Conservation (phyloP, 2,329 filamentous ascomycete genomes). For the Xylaria sp. region DNA sequence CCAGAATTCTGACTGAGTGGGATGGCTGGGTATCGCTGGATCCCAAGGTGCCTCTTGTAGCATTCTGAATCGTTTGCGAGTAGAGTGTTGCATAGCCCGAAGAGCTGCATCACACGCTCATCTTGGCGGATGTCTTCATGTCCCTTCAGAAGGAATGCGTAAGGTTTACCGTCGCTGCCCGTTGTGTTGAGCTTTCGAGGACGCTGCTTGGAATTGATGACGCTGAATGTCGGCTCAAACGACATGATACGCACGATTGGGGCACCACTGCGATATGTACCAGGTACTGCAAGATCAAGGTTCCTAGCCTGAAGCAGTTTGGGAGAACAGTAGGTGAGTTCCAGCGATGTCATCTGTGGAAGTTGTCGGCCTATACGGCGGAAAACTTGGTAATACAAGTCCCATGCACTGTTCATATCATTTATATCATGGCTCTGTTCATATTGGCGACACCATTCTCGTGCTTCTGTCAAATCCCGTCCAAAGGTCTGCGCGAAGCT, state of each 20-base stretch:
- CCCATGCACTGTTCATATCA: slow-evolving; percentile 98
- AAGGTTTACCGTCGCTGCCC: slow-evolving; percentile 88
- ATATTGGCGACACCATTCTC: slow-evolving; percentile 95
- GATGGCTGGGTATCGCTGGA: slow-evolving; percentile 96
- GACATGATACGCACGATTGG: slow-evolving; percentile 86
- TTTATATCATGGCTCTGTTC: slow-evolving; percentile 88
- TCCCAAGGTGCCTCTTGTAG: slow-evolving; percentile 96
- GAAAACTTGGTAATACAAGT: slow-evolving; percentile 99
- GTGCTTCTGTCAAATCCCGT: slow-evolving; percentile 91
- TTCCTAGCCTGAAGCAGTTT: slow-evolving; percentile 87
- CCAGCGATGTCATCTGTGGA: slow-evolving; percentile 89
- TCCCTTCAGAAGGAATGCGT: slow-evolving; percentile 95
- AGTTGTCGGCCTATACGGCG: slow-evolving; percentile 93
- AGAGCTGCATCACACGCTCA: slow-evolving; percentile 99
- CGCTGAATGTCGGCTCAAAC: slow-evolving; percentile 88
- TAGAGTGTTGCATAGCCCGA: slow-evolving; percentile 96
- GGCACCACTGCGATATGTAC: slow-evolving; percentile 84
- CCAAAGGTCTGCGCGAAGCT: slow-evolving; percentile 98
- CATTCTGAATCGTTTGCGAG: slow-evolving; percentile 93
- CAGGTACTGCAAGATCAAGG: slow-evolving; percentile 93
- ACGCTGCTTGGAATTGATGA: slow-evolving; percentile 97
- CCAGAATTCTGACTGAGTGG: slow-evolving; percentile 96
- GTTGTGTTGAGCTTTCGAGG: slow-evolving; percentile 88
- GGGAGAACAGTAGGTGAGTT: slow-evolving; percentile 96
- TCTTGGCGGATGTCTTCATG: slow-evolving; percentile 99